Percentiles rank a stretch among this genome's conserved stretches.
phyloP scores from a whole-genome alignment of 192 early-diverging fungal genomes.

The Coemansia sp. region DNA sequence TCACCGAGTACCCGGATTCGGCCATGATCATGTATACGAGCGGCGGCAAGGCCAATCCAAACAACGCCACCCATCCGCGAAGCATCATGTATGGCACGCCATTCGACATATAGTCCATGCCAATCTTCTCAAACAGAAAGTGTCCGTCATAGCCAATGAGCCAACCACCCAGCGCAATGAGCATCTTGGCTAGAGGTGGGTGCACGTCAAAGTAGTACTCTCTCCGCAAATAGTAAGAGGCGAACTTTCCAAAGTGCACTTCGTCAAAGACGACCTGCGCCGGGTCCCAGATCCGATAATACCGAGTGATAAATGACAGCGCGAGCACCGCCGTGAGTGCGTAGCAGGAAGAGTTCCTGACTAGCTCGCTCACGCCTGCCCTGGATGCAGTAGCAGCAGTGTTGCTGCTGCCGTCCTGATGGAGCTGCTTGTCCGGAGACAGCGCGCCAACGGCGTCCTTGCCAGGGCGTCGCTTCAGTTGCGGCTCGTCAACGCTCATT shows the following conservation, averaged over 20 bases:
- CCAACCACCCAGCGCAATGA: slow-evolving; percentile 81
- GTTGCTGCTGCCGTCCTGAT: neutral
- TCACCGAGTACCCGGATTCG: slow-evolving; percentile 81
- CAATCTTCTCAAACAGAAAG: slow-evolving; percentile 94
- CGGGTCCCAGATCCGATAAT: slow-evolving; percentile 71
- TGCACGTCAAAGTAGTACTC: slow-evolving; percentile 98
- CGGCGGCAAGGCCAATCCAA: slow-evolving; percentile 76
- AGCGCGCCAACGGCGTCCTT: slow-evolving; percentile 7
- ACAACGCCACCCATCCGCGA: slow-evolving; percentile 75
- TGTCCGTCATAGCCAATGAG: slow-evolving; percentile 93
- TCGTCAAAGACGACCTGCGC: slow-evolving; percentile 93
- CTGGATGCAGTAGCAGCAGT: neutral
- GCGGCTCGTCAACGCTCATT: slow-evolving; percentile 48
- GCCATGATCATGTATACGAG: slow-evolving; percentile 84
- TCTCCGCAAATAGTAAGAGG: slow-evolving; percentile 84
- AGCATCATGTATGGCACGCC: slow-evolving; percentile 89
- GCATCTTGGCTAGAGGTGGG: slow-evolving; percentile 92
- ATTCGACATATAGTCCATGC: slow-evolving; percentile 84
- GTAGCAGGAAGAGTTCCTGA: slow-evolving; percentile 40
- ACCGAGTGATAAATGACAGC: slow-evolving; percentile 65
- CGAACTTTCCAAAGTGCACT: slow-evolving; percentile 99
- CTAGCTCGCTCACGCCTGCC: slow-evolving; percentile 17
- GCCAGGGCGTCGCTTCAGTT: slow-evolving; percentile 18
- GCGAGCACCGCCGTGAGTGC: slow-evolving; percentile 42
- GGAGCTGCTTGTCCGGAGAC: neutral